Base-by-base conservation (phyloP, 2,329 filamentous ascomycete genomes). In the Phoma sp. region DNA sequence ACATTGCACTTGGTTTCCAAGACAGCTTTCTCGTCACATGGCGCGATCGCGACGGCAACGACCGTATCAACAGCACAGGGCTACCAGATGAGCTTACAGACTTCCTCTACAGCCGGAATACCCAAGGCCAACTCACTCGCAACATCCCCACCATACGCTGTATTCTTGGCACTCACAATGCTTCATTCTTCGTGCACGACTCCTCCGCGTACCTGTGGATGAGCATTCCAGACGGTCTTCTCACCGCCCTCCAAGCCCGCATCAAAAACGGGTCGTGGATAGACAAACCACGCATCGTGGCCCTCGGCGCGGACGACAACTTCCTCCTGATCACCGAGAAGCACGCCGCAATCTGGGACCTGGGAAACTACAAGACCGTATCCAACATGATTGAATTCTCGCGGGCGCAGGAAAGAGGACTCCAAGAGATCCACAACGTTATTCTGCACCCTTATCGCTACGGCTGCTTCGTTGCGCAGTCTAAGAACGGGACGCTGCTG, bases 1-100 rank as follows among this genome's bases (percentile, higher is more conserved):
- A 72, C 48, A 62, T 74, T 29, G 62, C 69, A 0, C 61, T 74
- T 1, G 71, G 72, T 1, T 73, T 65, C 38, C 61, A 67, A 39
- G 62, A 72, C 38, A 73, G 69, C 55, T 74, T 72, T 52, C 50
- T 74, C 14, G 38, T 74, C 18, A 72, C 65, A n/a, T 74, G 66
- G 64, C 66, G 67, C 12, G 69, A 72, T 30, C 50, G 37, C 12
- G 36, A 54, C 9, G 66, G 65, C 5, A 49, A 50, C 23, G 65
- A 73, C 33, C 66, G 59, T 15, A 65, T 72, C 48, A 65, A 71
- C 14, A 66, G 55, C 6, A 28, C 59, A 15, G 64, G 60, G 1
- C 60, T 74, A 7, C 71, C 71, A 1, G 7, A 47, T 2, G 68
- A 71, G 29, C 57, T 75, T 2, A 37, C 34, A 7, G 40, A 56